These are phyloP conservation scores for Skeletonema menzelii DNA, from an alignment of 108 stramenopile genomes.

Conservation along the genomic window DNA sequence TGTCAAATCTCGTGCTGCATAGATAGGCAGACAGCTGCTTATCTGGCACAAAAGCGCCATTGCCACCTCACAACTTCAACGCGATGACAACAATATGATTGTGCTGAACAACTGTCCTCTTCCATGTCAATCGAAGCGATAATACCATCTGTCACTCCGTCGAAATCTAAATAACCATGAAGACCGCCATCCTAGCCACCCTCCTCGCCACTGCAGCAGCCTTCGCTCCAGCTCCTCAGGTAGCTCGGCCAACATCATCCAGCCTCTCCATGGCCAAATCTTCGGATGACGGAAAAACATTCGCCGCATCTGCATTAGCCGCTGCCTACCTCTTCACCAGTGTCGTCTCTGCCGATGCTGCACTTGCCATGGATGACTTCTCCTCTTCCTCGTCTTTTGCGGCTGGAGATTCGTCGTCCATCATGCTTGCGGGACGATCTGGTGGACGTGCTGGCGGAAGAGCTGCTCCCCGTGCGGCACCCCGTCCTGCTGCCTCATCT, in stretches of 20 bases:
- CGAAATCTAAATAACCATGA: constrained; percentile 6
- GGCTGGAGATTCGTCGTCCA: constrained; percentile 21
- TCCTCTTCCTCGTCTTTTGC: neutral
- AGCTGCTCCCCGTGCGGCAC: constrained; percentile 11
- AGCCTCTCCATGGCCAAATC: constrained; percentile 1
- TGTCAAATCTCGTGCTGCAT: too few relatives aligned
- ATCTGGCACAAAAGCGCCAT: too few relatives aligned
- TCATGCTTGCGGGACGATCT: constrained; percentile 28
- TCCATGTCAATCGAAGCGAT: neutral
- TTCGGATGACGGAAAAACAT: constrained; percentile 24
- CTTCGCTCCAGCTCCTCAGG: constrained; percentile 9
- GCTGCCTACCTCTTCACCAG: constrained; percentile 35
- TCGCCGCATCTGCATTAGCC: constrained; percentile 41
- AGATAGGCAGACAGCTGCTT: too few relatives aligned
- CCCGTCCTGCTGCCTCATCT: constrained; percentile 4
- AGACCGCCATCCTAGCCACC: constrained; percentile 19
- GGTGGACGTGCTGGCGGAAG: constrained; percentile 48
- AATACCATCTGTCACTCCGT: too few relatives aligned
- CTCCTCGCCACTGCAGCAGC: constrained; percentile 13
- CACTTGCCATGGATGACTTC: constrained; percentile 22
- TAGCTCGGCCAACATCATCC: neutral
- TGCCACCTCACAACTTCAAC: constrained; percentile 3
- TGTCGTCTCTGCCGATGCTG: constrained; percentile 27
- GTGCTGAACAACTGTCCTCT: neutral
- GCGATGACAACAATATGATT: neutral